Conservation (phyloP, 2,329 filamentous ascomycete species). For the Botrytis cinerea region DNA sequence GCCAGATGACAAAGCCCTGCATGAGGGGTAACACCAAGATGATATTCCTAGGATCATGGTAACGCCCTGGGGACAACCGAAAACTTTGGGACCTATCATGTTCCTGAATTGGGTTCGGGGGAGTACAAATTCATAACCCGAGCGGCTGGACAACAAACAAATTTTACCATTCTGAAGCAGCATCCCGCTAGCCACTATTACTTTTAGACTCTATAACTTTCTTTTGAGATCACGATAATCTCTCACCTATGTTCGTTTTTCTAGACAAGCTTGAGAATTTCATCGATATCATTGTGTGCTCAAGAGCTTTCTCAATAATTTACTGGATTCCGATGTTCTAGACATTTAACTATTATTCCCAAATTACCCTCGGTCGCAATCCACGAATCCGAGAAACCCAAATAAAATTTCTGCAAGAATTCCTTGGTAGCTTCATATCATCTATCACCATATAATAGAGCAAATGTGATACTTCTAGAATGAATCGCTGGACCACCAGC, state of each 20-base stretch:
- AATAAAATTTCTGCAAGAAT: background rate
- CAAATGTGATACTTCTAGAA: conserved; percentile 2
- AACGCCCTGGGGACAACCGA: background rate
- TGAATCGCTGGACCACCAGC: background rate
- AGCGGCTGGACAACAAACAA: background rate
- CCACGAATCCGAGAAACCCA: background rate
- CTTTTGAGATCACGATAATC: background rate
- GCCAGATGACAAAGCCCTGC: conserved; percentile 11
- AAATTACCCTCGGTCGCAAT: background rate
- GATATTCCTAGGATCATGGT: background rate
- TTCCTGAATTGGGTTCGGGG: no score
- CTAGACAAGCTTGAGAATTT: background rate
- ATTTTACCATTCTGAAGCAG: background rate
- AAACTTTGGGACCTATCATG: background rate
- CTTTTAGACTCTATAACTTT: background rate
- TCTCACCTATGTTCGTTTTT: background rate
- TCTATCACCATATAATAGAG: background rate
- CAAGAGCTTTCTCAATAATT: background rate
- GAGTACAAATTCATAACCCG: background rate
- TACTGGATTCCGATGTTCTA: background rate
- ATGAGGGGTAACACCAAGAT: conserved; percentile 4
- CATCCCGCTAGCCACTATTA: background rate
- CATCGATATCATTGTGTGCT: background rate
- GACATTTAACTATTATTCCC: background rate
- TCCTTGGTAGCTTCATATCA: conserved; percentile 2